Evolutionary conservation across 345 rosid species (phyloP).

Genomic region (Citrus glauca): DNA sequence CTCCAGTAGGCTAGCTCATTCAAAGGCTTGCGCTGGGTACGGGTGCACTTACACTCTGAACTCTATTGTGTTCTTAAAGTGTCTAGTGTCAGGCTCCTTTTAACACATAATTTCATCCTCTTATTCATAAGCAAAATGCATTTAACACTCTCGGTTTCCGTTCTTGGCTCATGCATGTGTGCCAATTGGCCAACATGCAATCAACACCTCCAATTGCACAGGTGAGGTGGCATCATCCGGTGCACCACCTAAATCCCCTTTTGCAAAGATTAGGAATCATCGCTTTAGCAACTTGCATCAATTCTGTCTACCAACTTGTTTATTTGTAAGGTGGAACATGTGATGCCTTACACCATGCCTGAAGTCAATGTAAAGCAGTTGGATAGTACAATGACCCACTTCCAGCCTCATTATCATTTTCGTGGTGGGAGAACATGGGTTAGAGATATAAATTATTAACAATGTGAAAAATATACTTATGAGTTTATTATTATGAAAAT

Average conservation of each 20-base stretch:
- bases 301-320: neutral
- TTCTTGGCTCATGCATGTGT: neutral
- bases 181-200: neutral
- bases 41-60: no score
- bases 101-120: neutral
- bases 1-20: neutral
- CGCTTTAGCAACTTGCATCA: neutral
- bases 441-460: neutral
- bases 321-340: neutral
- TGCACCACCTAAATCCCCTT: neutral
- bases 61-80: neutral
- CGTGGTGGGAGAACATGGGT: neutral
- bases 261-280: neutral
- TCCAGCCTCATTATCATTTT: neutral
- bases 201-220: neutral
- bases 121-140: neutral
- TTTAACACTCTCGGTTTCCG: neutral
- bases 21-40: neutral
- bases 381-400: neutral
- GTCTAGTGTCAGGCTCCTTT: neutral
- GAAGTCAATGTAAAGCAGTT: neutral
- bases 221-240: neutral
- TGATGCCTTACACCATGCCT: neutral
- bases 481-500: neutral
- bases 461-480: no score